Conservation (phyloP, 352 stramenopile species). For the Poterioochromonas sp. region DNA sequence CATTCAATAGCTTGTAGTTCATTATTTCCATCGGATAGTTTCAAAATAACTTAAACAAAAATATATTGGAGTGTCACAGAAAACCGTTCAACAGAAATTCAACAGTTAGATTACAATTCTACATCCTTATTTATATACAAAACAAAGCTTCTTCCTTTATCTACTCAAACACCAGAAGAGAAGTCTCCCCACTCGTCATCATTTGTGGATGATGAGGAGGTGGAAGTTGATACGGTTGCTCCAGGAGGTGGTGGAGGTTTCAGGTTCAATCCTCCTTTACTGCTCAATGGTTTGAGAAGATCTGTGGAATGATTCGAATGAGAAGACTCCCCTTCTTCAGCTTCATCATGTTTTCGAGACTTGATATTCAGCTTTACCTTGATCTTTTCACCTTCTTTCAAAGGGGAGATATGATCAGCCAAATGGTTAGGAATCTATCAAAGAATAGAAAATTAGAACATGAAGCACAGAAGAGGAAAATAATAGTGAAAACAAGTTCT, state of each 20-base stretch:
- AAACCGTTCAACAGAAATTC: no score
- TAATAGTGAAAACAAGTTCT: not conserved
- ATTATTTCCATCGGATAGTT: no score
- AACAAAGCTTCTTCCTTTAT: no score
- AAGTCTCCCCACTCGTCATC: conserved; percentile 31
- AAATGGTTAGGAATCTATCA: not conserved
- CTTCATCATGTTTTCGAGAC: no score
- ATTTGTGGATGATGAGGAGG: not conserved
- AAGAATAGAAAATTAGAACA: not conserved
- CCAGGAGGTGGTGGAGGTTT: conserved; percentile 20
- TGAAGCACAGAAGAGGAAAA: not conserved
- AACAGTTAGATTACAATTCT: no score
- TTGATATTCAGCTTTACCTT: conserved; percentile 30
- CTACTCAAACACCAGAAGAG: no score
- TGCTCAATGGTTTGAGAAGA: no score
- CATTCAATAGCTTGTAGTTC: no score
- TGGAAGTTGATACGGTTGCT: not conserved
- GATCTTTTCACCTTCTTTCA: conserved; percentile 36
- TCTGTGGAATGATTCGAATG: not conserved
- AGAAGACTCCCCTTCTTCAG: no score
- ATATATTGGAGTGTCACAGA: no score
- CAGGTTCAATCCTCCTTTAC: not conserved
- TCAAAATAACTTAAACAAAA: no score
- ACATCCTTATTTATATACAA: no score
- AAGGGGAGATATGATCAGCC: not conserved